Evolutionary conservation across 2,329 filamentous ascomycete genomes (phyloP).

Genomic region (Mollisiaceae sp.): DNA sequence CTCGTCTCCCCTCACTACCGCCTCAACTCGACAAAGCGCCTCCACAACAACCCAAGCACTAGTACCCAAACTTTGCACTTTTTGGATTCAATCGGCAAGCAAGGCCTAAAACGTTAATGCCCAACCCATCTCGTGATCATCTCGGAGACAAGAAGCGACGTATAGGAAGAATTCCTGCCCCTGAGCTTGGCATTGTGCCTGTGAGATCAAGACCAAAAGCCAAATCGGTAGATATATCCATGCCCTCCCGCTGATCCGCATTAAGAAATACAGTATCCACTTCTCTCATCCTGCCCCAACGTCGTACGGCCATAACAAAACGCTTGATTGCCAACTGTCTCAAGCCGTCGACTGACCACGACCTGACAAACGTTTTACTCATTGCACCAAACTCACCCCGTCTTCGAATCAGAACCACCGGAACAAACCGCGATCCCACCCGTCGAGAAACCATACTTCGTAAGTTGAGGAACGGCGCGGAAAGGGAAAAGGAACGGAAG

Average conservation of each 20-base stretch:
- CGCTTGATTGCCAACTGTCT: too few relatives aligned
- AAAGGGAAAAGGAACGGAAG: too few relatives aligned
- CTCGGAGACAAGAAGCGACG: neutral
- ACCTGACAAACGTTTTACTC: too few relatives aligned
- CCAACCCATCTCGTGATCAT: neutral
- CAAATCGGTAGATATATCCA: neutral
- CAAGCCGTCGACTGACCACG: too few relatives aligned
- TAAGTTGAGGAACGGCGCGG: too few relatives aligned
- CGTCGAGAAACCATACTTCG: too few relatives aligned
- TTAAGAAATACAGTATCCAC: too few relatives aligned
- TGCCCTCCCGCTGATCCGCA: neutral
- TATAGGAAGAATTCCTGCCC: conserved; percentile 4
- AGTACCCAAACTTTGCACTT: neutral
- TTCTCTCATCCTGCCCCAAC: too few relatives aligned
- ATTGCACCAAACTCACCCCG: too few relatives aligned
- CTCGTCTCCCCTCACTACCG: neutral
- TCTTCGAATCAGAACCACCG: too few relatives aligned
- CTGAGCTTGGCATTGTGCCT: neutral
- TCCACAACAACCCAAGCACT: neutral
- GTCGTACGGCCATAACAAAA: too few relatives aligned
- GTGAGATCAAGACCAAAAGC: neutral
- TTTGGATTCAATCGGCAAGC: neutral
- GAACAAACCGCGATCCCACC: too few relatives aligned
- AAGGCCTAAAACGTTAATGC: neutral
- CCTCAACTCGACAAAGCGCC: neutral